Evolutionary conservation across 2,329 filamentous ascomycete species (phyloP), one percentile per base, ranked within the genome.

Genomic region (Fusarium tricinctum): DNA sequence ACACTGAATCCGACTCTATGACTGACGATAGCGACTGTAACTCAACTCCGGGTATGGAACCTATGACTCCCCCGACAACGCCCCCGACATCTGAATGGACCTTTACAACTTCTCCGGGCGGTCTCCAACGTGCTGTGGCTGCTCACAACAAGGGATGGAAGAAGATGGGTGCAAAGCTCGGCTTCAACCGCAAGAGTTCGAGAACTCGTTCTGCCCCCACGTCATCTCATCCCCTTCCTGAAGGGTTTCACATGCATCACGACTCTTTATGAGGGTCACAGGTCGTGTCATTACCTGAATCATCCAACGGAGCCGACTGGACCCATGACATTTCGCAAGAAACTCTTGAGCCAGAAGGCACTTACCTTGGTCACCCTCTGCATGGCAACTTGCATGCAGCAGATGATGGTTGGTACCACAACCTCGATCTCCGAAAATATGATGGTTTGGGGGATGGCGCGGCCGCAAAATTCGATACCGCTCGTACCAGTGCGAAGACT

Each of bases 61-160:
- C 85, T 5, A 89, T 93, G 83, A 94, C 92, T 5, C 92, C 92
- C 0, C 91, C 91, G 1, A 92, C 87, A 4, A 92, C 89, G 5
- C 90, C 92, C 33, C 91, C 91, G 0, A 87, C 85, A 1, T 84
- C 86, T 0, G 86, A 89, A 64, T 88, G 84, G 79, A 76, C 79
- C 5, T 85, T 86, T 66, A 80, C 79, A 64, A 77, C 82, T 1
- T 86, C 86, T 7, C 85, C 85, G 0, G 84, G 82, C n/a, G 81
- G 83, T 15, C 77, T 88, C 22, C 85, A 87, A 48, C 82, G 85
- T 57, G 85, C 85, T 15, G 81, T 87, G 49, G 83, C 83, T 35
- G 84, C 84, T 4, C 84, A 86, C 72, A 86, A 79, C 68, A 88
- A 85, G 58, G 83, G 88, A 49, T 90, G 88, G 88, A 90, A 89